phyloP scores from a whole-genome alignment of 2,329 filamentous ascomycete genomes.

The Pseudocercospora vitis region DNA sequence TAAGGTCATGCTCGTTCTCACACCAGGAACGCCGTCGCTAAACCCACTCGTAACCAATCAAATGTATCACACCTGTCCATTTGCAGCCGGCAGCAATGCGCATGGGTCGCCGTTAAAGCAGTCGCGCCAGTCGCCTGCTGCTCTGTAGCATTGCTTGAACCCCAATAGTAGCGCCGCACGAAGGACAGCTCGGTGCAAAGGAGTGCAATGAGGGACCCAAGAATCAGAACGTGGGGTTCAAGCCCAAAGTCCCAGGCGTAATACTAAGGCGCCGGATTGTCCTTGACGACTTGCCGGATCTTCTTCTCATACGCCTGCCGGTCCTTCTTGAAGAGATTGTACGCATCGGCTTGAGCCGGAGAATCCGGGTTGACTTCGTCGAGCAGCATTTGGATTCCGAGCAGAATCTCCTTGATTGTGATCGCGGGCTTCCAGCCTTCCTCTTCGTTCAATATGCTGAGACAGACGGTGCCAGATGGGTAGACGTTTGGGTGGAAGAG shows the following conservation, averaged over 20 bases:
- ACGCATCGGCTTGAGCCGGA: slow-evolving; percentile 93
- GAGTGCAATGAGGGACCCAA: no score
- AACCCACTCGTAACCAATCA: background rate
- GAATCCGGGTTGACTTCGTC: slow-evolving; percentile 97
- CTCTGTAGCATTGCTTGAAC: background rate
- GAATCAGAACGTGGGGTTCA: no score
- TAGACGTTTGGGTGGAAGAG: slow-evolving; percentile 99
- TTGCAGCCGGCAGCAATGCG: background rate
- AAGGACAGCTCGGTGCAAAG: no score
- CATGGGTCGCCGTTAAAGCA: background rate
- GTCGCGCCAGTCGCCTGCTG: background rate
- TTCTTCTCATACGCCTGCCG: slow-evolving; percentile 82
- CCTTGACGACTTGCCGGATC: slow-evolving; percentile 79
- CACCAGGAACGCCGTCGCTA: slow-evolving; percentile 14
- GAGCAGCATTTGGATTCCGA: slow-evolving; percentile 92
- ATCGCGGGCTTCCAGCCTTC: slow-evolving; percentile 99
- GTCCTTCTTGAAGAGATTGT: slow-evolving; percentile 95
- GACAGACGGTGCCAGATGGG: slow-evolving; percentile 93
- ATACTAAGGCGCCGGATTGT: slow-evolving; percentile 70
- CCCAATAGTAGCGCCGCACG: no score
- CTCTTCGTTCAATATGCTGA: slow-evolving; percentile 96
- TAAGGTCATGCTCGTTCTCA: slow-evolving; percentile 4
- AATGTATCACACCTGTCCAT: background rate
- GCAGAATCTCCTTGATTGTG: slow-evolving; percentile 94
- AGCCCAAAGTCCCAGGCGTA: background rate